Evolutionary conservation across 140 eudicot species (phyloP).

Genomic region (Anethum foeniculum): DNA sequence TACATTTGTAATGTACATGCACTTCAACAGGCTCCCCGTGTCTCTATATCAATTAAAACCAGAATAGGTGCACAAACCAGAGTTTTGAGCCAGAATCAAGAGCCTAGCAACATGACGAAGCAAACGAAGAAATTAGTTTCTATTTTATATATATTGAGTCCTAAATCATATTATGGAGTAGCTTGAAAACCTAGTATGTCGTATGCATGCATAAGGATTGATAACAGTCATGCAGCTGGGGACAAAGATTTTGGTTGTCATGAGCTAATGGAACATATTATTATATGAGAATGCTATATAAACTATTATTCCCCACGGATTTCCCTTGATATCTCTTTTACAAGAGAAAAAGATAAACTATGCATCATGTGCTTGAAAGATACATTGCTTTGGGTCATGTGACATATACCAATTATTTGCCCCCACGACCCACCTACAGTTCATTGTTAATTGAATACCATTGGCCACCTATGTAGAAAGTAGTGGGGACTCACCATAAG

Average conservation of each 20-base stretch:
- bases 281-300: conserved; percentile 17
- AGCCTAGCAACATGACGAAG: not conserved
- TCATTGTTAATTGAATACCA: conserved; percentile 9
- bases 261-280: conserved; percentile 16
- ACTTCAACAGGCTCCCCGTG: not conserved
- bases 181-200: conserved; percentile 14
- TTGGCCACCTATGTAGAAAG: conserved; percentile 9
- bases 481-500: not conserved
- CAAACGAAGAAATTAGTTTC: conserved; percentile 3
- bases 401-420: conserved; percentile 12
- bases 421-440: conserved; percentile 30
- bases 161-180: conserved; percentile 11
- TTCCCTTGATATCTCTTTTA: conserved; percentile 14
- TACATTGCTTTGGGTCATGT: conserved; percentile 27
- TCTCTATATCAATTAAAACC: not conserved
- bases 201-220: conserved; percentile 8
- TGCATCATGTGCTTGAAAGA: conserved; percentile 29
- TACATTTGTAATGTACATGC: not conserved
- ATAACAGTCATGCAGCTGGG: not conserved
- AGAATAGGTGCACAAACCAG: not conserved
- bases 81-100: not conserved
- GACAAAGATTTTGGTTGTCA: conserved; percentile 24
- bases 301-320: conserved; percentile 20
- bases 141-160: conserved; percentile 7
- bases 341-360: conserved; percentile 16